Evolutionary conservation across 1,139 yeast species (phyloP).

Genomic region (Lodderomyces metapsilosis): DNA sequence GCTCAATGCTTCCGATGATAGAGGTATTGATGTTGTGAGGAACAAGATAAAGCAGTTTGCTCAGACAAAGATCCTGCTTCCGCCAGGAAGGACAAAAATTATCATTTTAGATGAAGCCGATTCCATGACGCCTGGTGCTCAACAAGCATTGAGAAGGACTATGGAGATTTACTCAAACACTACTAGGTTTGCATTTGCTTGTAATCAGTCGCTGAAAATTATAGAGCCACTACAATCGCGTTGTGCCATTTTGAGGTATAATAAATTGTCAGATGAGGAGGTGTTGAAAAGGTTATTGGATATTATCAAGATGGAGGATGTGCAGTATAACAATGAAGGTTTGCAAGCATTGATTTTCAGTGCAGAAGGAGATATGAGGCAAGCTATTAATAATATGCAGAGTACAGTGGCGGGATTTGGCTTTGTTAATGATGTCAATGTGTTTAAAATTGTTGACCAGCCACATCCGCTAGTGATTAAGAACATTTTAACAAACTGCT

Average conservation of each 20-base stretch:
- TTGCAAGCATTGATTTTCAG: slow-evolving; percentile 91
- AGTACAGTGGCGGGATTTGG: slow-evolving; percentile 94
- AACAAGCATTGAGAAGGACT: slow-evolving; percentile 93
- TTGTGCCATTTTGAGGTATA: slow-evolving; percentile 89
- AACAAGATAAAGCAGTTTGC: slow-evolving; percentile 51
- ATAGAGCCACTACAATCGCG: slow-evolving; percentile 96
- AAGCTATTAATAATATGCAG: slow-evolving; percentile 90
- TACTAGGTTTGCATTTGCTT: slow-evolving; percentile 96
- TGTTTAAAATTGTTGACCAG: slow-evolving; percentile 91
- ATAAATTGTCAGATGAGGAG: slow-evolving; percentile 80
- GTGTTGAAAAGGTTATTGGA: slow-evolving; percentile 75
- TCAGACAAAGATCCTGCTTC: slow-evolving; percentile 71
- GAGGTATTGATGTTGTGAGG: slow-evolving; percentile 51
- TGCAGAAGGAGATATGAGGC: slow-evolving; percentile 99
- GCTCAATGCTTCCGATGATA: slow-evolving; percentile 54
- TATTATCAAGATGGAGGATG: slow-evolving; percentile 66
- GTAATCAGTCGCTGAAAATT: slow-evolving; percentile 90
- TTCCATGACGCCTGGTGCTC: slow-evolving; percentile 98
- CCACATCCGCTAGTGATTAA: slow-evolving; percentile 91
- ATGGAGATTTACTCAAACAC: slow-evolving; percentile 95
- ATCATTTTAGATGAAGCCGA: slow-evolving; percentile 94
- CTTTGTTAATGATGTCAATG: slow-evolving; percentile 84
- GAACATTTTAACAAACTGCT: slow-evolving; percentile 61
- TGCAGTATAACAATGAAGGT: slow-evolving; percentile 85
- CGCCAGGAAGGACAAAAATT: slow-evolving; percentile 71